Conservation (phyloP, 169 alveolate genomes). For the Plasmodium gaboni region DNA sequence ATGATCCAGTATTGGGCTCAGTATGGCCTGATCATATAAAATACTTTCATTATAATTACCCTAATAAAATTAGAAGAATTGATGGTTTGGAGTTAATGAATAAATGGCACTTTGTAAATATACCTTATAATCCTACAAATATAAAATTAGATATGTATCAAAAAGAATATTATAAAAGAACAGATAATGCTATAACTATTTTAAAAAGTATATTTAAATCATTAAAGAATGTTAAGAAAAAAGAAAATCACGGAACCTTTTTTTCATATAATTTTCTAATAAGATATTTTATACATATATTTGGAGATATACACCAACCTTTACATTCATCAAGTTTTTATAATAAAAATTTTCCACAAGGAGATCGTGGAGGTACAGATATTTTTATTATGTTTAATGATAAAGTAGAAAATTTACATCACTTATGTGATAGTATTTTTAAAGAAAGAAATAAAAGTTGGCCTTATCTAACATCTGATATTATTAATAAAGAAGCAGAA, state of each 20-base stretch:
- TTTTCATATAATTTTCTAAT: slow-evolving; percentile 74
- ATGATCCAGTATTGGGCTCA: slow-evolving; percentile 77
- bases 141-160: slow-evolving; percentile 17
- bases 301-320: slow-evolving; percentile 92
- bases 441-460: slow-evolving; percentile 30
- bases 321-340: slow-evolving; percentile 81
- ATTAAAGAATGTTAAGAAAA: slow-evolving; percentile 23
- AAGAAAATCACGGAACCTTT: slow-evolving; percentile 64
- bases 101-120: slow-evolving; percentile 50
- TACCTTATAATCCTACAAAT: slow-evolving; percentile 47
- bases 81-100: slow-evolving; percentile 57
- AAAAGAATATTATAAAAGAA: slow-evolving; percentile 14
- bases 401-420: slow-evolving; percentile 40
- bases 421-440: slow-evolving; percentile 64
- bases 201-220: slow-evolving; percentile 24
- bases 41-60: slow-evolving; percentile 16
- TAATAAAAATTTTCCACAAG: slow-evolving; percentile 80
- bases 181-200: slow-evolving; percentile 43
- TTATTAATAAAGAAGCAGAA: slow-evolving; percentile 18
- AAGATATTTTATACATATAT: slow-evolving; percentile 87
- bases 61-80: slow-evolving; percentile 27
- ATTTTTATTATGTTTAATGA: slow-evolving; percentile 31
- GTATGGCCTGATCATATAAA: slow-evolving; percentile 83
- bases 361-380: slow-evolving; percentile 88
- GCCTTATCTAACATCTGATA: slow-evolving; percentile 17